Percentiles rank a stretch among this genome's conserved stretches.
Evolutionary conservation across 2,329 filamentous ascomycete genomes (phyloP).

Genomic region (Whalleya microplaca): DNA sequence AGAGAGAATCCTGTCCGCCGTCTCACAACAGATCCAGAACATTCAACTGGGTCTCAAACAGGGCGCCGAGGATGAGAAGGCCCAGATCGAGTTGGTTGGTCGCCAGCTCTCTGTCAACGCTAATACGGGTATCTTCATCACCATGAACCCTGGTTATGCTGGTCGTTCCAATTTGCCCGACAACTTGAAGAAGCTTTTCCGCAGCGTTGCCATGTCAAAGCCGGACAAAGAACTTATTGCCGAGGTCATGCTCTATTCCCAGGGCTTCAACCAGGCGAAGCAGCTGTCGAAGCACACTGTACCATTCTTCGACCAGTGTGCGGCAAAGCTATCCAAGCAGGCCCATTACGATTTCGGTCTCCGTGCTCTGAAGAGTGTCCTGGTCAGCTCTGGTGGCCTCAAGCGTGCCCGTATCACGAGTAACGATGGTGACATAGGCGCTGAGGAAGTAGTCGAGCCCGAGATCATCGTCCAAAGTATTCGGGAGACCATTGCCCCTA

Average conservation of each 20-base stretch:
- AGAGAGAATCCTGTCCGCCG: slow-evolving; percentile 94
- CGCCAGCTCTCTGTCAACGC: slow-evolving; percentile 86
- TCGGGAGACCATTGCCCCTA: slow-evolving; percentile 96
- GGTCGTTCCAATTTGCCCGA: slow-evolving; percentile 97
- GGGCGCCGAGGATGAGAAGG: slow-evolving; percentile 76
- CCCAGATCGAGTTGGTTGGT: slow-evolving; percentile 92
- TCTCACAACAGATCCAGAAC: slow-evolving; percentile 99
- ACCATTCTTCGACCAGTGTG: slow-evolving; percentile 95
- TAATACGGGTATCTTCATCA: slow-evolving; percentile 99
- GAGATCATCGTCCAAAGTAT: slow-evolving; percentile 99
- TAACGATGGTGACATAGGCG: slow-evolving; percentile 58
- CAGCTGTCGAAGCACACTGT: slow-evolving; percentile 92
- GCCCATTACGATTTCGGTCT: slow-evolving; percentile 99
- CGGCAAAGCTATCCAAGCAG: slow-evolving; percentile 83
- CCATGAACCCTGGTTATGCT: slow-evolving; percentile 99
- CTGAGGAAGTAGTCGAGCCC: slow-evolving; percentile 80
- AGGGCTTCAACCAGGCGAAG: slow-evolving; percentile 97
- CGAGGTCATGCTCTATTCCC: slow-evolving; percentile 99
- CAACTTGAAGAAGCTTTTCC: slow-evolving; percentile 99
- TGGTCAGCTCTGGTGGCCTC: slow-evolving; percentile 94
- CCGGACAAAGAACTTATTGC: slow-evolving; percentile 99
- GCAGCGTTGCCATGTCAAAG: slow-evolving; percentile 99
- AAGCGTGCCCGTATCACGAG: slow-evolving; percentile 79
- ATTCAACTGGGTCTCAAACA: slow-evolving; percentile 95
- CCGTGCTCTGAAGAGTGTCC: slow-evolving; percentile 95